A percentile compares a stretch with the other conserved stretches of the same genome.
Evolutionary conservation across 371 early-diverging fungal species (phyloP).

Genomic region (Smittium mucronatum): DNA sequence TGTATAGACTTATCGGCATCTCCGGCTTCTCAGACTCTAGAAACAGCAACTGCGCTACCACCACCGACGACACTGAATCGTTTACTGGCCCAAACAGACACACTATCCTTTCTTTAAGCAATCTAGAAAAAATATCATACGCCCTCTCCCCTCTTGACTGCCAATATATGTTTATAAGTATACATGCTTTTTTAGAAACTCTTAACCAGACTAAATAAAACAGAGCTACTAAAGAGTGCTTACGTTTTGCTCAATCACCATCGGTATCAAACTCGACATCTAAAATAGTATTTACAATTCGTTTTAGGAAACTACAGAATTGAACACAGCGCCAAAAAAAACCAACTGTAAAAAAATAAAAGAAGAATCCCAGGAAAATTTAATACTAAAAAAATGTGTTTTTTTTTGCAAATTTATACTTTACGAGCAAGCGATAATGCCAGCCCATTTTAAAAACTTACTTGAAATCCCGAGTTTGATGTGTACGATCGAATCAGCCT

Average conservation of each 20-base stretch:
- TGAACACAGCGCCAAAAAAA: too few species aligned
- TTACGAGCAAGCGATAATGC: too few species aligned
- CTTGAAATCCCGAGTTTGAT: too few species aligned
- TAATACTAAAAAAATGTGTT: too few species aligned
- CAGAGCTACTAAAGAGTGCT: not conserved
- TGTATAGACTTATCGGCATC: conserved; percentile 85
- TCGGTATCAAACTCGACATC: conserved; percentile 22
- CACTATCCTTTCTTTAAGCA: conserved; percentile 91
- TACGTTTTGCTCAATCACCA: conserved; percentile 30
- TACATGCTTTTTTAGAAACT: not conserved
- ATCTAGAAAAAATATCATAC: conserved; percentile 91
- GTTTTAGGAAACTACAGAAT: too few species aligned
- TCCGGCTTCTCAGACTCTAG: conserved; percentile 89
- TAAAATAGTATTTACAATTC: too few species aligned
- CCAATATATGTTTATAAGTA: conserved; percentile 47
- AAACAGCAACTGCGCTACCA: conserved; percentile 90
- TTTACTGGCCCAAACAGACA: conserved; percentile 80
- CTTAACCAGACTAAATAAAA: not conserved
- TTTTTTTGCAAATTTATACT: too few species aligned
- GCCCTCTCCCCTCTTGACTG: conserved; percentile 69
- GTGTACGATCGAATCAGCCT: too few species aligned
- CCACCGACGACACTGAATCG: conserved; percentile 64
- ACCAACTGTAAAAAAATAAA: too few species aligned
- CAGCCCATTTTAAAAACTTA: too few species aligned
- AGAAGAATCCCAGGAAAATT: too few species aligned